Conservation (phyloP, 2,329 filamentous ascomycete species). For the Xylaria digitata region DNA sequence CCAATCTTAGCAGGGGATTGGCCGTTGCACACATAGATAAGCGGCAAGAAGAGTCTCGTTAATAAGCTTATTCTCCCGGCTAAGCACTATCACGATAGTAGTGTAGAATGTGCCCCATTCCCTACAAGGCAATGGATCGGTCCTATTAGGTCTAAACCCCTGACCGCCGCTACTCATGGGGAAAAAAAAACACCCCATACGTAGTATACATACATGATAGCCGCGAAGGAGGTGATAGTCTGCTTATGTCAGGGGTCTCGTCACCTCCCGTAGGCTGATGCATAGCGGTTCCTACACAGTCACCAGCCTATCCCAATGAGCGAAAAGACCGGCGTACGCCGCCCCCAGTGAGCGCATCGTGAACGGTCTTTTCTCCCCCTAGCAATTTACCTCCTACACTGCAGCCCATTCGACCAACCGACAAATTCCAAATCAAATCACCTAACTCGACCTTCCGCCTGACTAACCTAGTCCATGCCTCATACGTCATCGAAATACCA, state of each 20-base stretch:
- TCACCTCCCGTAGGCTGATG: conserved; percentile 30
- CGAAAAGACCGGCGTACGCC: conserved; percentile 17
- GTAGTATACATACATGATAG: conserved; percentile 26
- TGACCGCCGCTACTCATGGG: conserved; percentile 18
- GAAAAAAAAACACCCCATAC: conserved; percentile 10
- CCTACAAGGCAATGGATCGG: conserved; percentile 22
- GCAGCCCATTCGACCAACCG: background rate
- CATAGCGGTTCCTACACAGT: conserved; percentile 28
- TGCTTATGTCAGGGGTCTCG: conserved; percentile 26
- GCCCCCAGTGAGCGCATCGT: conserved; percentile 6
- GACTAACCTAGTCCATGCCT: background rate
- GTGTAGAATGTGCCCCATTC: conserved; percentile 12
- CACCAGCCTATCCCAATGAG: conserved; percentile 13
- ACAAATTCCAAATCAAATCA: conserved; percentile 20
- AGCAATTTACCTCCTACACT: background rate
- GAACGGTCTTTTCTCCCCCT: background rate
- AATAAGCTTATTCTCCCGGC: conserved; percentile 27
- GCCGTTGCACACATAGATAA: conserved; percentile 1
- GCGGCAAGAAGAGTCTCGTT: conserved; percentile 3
- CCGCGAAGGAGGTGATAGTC: conserved; percentile 29
- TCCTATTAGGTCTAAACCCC: conserved; percentile 19
- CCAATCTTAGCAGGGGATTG: conserved; percentile 23
- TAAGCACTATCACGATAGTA: conserved; percentile 18
- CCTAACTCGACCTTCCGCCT: background rate
- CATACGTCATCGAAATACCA: background rate